Evolutionary conservation across 345 rosid species (phyloP), one percentile per base, ranked within the genome.

Genomic region (Alliaria petiolata): DNA sequence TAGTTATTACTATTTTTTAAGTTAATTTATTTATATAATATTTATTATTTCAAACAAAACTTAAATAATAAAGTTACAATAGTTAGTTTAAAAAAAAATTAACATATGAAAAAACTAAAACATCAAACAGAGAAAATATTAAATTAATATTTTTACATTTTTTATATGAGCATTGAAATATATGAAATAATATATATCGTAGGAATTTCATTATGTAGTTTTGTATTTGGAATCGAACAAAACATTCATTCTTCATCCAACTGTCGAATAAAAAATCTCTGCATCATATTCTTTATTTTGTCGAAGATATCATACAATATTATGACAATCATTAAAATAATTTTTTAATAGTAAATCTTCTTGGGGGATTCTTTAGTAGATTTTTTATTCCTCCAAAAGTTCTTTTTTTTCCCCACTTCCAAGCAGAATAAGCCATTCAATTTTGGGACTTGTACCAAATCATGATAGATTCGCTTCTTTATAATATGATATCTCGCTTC

Each of bases 381-480:
- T 57, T 39, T 22, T 13, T 26, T 11, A 31, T 58, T 58, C 22
- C 16, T 39, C 10, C 4, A 14, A 31, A 60, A 39, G 34, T 38
- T 60, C 1, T 70, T 13, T 30, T 50, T 12, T 6, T 58, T 58
- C 67, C 49, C 8, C 8, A 26, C 54, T 11, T 6, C 64, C 65
- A 55, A 45, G 43, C 38, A 43, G 42, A 46, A 10, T 31, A 6
- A 31, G 52, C 67, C 68, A 74, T 26, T 28, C 8, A 10, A 30
- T 38, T n/a, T 46, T 17, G 71, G 65, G 2, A 36, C 58, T 55
- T 72, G 65, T 31, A 59, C 55, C 67, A 74, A 66, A 40, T 66
- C 62, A 30, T 20, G 34, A 74, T 39, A 25, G 49, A 49, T 42
- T 59, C 25, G 17, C 50, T 57, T 56, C 46, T 40, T 59, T 16